Base-by-base conservation (phyloP, 805 yeast genomes). In the Maudiozyma barnettii region DNA sequence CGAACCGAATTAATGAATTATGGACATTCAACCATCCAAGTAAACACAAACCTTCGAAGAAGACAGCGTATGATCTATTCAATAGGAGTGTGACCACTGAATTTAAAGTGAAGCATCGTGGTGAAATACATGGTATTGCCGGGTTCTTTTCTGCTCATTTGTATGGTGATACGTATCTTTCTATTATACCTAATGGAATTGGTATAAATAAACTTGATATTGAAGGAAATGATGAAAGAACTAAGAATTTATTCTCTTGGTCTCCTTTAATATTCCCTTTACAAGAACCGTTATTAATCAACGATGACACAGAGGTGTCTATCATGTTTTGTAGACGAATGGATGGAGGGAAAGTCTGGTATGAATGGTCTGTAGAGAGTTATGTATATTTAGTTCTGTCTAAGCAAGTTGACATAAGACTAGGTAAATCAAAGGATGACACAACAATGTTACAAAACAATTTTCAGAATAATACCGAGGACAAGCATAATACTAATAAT, bases 61-160 rank as follows among this genome's bases (percentile, higher is more conserved):
- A 1, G 33, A 41, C 14, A 44, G 43, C 5, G 45, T 35, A 6
- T 22, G 51, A 52, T 3, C n/a, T 37, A 9, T 53, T 61, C 41
- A 49, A 51, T 7, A 54, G 49, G 41, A 55, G 48, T 26, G 49
- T 60, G 1, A 65, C 66, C 13, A 67, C 68, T 3, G 66, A 68
- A 2, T 74, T 82, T 50, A 67, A 68, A 43, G 68, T 76, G 5
- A 68, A 71, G 14, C 64, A 73, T 30, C 71, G 75, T 45, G 76
- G 83, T 1, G 74, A 73, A 18, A 61, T 86, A 2, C 90, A 87
- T 60, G 96, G 91, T 0, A 61, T 89, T 33, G 68, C 79, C 3
- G 96, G 96, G 0, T 81, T 71, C 57, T 90, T 90, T 57, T 73
- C 72, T n/a, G 81, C 93, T 0, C 74, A 65, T 2, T 69, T 89